These are phyloP conservation scores for Populus nigra DNA, from an alignment of 345 rosid genomes.

Conservation along the genomic window DNA sequence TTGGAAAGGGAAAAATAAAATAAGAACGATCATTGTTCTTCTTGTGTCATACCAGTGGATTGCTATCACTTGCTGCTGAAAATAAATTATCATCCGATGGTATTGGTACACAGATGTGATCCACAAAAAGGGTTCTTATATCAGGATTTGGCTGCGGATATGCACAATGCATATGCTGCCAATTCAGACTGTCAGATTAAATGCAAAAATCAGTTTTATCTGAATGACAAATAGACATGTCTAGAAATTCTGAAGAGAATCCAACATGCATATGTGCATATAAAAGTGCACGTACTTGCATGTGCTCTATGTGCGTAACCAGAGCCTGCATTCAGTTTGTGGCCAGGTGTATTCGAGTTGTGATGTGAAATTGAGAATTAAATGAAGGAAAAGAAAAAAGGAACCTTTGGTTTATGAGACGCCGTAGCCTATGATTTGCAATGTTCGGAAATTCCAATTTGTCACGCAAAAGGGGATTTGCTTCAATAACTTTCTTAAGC, in stretches of 20 bases:
- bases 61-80: conserved; percentile 17
- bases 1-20: background rate
- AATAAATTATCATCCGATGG: conserved; percentile 10
- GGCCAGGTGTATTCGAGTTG: background rate
- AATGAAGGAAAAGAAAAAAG: background rate
- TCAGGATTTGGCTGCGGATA: conserved; percentile 40
- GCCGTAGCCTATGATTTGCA: conserved; percentile 28
- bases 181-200: conserved; percentile 45
- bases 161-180: conserved; percentile 50
- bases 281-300: background rate
- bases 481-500: conserved; percentile 39
- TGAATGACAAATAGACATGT: background rate
- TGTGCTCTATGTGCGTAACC: background rate
- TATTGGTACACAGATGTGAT: conserved; percentile 37
- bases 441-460: conserved; percentile 44
- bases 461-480: conserved; percentile 42
- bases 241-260: conserved; percentile 3
- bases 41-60: conserved; percentile 24
- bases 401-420: conserved; percentile 52
- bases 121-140: conserved; percentile 43
- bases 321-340: background rate
- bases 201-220: conserved; percentile 12
- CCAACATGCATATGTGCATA: background rate
- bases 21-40: background rate
- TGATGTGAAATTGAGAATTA: background rate